A percentile compares a stretch with the other conserved stretches of the same genome.
These are phyloP conservation scores for Stylonectria norvegica DNA, from an alignment of 2,329 filamentous ascomycete species.

Conservation along the genomic window DNA sequence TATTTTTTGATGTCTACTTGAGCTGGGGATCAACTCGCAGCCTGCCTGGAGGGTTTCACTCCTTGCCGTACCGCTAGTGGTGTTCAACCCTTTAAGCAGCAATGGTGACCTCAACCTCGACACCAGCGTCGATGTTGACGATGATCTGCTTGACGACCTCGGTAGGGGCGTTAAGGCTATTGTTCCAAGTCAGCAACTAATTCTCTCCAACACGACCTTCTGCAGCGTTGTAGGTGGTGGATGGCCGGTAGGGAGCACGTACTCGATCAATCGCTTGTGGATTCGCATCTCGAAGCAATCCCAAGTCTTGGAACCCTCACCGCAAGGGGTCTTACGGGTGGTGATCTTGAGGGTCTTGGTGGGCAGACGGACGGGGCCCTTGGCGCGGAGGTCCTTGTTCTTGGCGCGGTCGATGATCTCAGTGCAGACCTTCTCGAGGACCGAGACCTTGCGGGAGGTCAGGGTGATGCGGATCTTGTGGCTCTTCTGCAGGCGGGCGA, in stretches of 20 bases:
- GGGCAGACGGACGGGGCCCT: constrained; percentile 95
- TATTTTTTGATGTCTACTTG: constrained; percentile 17
- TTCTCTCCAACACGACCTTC: neutral
- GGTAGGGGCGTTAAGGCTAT: constrained; percentile 86
- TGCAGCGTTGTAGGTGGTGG: neutral
- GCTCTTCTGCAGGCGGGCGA: constrained; percentile 61
- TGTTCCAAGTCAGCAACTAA: constrained; percentile 1
- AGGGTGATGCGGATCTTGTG: constrained; percentile 99
- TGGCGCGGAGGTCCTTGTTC: constrained; percentile 96
- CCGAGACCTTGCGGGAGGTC: constrained; percentile 88
- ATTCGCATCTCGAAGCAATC: constrained; percentile 99
- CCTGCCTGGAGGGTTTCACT: constrained; percentile 10
- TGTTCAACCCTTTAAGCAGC: constrained; percentile 59
- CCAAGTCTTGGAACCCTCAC: constrained; percentile 99
- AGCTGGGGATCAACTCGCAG: constrained; percentile 9
- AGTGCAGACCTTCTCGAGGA: constrained; percentile 96
- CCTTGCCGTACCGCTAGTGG: constrained; percentile 5
- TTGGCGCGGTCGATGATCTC: constrained; percentile 99
- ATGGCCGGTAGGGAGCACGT: constrained; percentile 35
- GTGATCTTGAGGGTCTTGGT: constrained; percentile 97
- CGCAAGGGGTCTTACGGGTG: constrained; percentile 98
- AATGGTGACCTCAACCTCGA: constrained; percentile 91
- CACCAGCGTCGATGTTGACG: constrained; percentile 91
- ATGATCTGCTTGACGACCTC: constrained; percentile 98
- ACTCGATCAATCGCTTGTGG: constrained; percentile 97